These are phyloP conservation scores for Sarcodon sp. DNA, from an alignment of 768 basidiomycete genomes.

Conservation along the genomic window DNA sequence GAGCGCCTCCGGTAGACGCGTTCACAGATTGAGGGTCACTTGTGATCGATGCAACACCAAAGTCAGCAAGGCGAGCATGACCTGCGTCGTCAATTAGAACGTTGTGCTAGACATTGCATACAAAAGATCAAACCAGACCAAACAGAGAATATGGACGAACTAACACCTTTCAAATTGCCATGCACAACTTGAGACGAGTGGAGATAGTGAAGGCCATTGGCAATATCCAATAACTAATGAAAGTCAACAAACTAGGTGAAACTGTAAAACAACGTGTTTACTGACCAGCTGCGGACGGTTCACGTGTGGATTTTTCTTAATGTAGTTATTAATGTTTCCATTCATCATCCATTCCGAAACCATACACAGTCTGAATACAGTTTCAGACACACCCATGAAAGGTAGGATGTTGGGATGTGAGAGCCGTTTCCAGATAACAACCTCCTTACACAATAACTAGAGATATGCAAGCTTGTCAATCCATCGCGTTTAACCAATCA, in stretches of 20 bases:
- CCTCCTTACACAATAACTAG: slow-evolving; percentile 4
- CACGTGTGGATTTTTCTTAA: slow-evolving; percentile 3
- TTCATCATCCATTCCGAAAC: slow-evolving; percentile 6
- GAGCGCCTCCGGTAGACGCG: not conserved
- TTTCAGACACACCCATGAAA: slow-evolving; percentile 5
- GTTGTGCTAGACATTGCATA: slow-evolving; percentile 5
- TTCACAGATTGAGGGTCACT: slow-evolving; percentile 6
- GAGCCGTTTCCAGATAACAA: slow-evolving; percentile 8
- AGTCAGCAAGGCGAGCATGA: slow-evolving; percentile 10
- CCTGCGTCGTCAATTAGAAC: slow-evolving; percentile 9
- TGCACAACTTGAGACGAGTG: not conserved
- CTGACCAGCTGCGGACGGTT: slow-evolving; percentile 5
- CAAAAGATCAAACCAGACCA: too few species aligned
- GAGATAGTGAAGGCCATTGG: not conserved
- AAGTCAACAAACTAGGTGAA: not conserved
- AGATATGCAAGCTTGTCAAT: not conserved
- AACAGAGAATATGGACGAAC: not conserved
- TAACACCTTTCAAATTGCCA: not conserved
- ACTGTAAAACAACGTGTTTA: not conserved
- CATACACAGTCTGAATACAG: slow-evolving; percentile 4
- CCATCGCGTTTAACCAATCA: too few species aligned
- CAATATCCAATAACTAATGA: not conserved
- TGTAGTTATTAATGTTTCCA: slow-evolving; percentile 4
- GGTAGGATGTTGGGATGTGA: slow-evolving; percentile 6
- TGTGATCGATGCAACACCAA: slow-evolving; percentile 9